Conservation (phyloP, 2,329 filamentous ascomycete genomes). For the Fusarium sp. region DNA sequence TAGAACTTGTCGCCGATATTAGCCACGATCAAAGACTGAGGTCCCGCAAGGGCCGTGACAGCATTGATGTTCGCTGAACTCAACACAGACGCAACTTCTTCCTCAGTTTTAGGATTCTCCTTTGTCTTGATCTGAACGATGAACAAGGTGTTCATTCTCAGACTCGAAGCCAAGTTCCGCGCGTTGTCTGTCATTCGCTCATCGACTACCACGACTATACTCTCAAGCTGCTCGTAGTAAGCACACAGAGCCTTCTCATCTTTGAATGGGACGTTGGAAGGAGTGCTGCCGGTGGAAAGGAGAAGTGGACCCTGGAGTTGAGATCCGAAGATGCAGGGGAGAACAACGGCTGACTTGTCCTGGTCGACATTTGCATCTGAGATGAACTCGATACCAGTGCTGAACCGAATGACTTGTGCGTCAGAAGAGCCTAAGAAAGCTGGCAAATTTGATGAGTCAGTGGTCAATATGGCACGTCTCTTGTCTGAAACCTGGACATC, state of each 20-base stretch:
- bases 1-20: not conserved
- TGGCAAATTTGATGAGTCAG: not conserved
- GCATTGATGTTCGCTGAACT: constrained; percentile 9
- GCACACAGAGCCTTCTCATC: not conserved
- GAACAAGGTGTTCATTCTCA: constrained; percentile 11
- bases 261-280: not conserved
- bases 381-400: constrained; percentile 2
- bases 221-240: constrained; percentile 7
- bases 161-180: constrained; percentile 2
- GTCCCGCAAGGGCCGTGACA: constrained; percentile 10
- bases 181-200: constrained; percentile 25
- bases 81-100: not conserved
- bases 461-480: not conserved
- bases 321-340: constrained; percentile 21
- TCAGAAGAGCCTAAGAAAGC: not conserved
- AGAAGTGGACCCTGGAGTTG: constrained; percentile 9
- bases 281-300: not conserved
- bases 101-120: not conserved
- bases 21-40: constrained; percentile 11
- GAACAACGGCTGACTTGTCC: not conserved
- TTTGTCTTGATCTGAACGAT: not conserved
- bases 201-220: not conserved
- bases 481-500: not conserved
- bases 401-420: not conserved
- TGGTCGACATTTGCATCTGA: accelerated